These are phyloP conservation scores for Aspergillus baeticus DNA, from an alignment of 495 filamentous ascomycete species.

Conservation along the genomic window DNA sequence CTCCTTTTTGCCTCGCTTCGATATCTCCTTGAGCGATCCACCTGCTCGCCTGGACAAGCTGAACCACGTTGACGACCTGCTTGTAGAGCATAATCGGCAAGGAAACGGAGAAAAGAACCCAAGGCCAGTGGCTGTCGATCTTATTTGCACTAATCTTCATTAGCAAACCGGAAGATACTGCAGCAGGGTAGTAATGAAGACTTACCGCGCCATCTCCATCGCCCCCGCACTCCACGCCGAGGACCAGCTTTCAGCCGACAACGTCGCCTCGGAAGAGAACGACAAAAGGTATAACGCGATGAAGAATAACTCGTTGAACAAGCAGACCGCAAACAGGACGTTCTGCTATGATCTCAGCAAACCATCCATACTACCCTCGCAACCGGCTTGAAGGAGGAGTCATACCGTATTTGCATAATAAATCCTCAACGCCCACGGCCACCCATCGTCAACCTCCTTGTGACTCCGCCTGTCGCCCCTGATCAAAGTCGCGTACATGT, in stretches of 20 bases:
- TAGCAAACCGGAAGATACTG: no score
- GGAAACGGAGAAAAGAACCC: conserved; percentile 78
- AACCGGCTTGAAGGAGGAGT: neutral
- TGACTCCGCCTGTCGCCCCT: conserved; percentile 81
- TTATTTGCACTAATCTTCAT: conserved; percentile 81
- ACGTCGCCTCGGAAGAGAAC: conserved; percentile 68
- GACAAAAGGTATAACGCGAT: conserved; percentile 95
- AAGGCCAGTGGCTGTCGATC: conserved; percentile 79
- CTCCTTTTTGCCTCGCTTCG: neutral
- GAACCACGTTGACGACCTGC: conserved; percentile 89
- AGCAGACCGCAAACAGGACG: conserved; percentile 86
- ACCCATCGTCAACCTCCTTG: conserved; percentile 73
- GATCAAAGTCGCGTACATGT: conserved; percentile 86
- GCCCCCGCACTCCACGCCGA: conserved; percentile 85
- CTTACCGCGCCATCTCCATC: conserved; percentile 71
- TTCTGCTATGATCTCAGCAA: conserved; percentile 50
- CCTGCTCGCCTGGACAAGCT: conserved; percentile 86
- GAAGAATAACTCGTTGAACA: conserved; percentile 91
- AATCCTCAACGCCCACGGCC: neutral
- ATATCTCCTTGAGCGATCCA: conserved; percentile 90
- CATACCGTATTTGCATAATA: conserved; percentile 1
- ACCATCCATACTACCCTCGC: neutral
- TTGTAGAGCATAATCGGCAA: conserved; percentile 85
- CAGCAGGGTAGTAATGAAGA: neutral
- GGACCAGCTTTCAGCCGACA: conserved; percentile 58